Percentiles rank a stretch among this genome's conserved stretches.
These are phyloP conservation scores for Gracilaria domingensis DNA, from an alignment of 23 red algal species.

Conservation along the genomic window DNA sequence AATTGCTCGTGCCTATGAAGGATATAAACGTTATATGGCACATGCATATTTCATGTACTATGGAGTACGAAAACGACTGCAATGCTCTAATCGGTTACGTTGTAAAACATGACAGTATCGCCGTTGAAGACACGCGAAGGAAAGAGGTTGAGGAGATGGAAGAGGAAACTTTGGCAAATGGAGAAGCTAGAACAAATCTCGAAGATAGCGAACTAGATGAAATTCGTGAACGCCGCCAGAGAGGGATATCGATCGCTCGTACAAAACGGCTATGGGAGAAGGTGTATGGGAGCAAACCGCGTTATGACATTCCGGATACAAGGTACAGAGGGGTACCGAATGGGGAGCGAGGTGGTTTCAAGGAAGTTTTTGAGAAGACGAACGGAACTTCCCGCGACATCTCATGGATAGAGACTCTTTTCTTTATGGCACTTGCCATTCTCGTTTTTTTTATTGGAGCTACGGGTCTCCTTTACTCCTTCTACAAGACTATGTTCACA, in stretches of 20 bases:
- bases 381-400: constrained; percentile 64
- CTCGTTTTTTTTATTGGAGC: constrained; percentile 50
- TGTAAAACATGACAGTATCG: constrained; percentile 67
- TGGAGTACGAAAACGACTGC: constrained; percentile 69
- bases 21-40: constrained; percentile 87
- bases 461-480: constrained; percentile 13
- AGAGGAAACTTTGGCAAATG: constrained; percentile 17
- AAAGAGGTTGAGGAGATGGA: constrained; percentile 53
- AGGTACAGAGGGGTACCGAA: constrained; percentile 69
- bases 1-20: constrained; percentile 77
- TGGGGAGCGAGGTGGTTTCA: constrained; percentile 71
- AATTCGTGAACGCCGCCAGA: constrained; percentile 45
- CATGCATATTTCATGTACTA: constrained; percentile 65
- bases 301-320: constrained; percentile 76
- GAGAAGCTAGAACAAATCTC: constrained; percentile 16
- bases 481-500: constrained; percentile 61
- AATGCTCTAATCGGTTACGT: constrained; percentile 46
- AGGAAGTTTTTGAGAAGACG: constrained; percentile 57
- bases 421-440: constrained; percentile 53
- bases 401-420: constrained; percentile 59
- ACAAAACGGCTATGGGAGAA: constrained; percentile 68
- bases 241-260: constrained; percentile 43
- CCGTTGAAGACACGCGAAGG: constrained; percentile 52
- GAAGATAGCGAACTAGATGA: constrained; percentile 62
- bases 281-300: constrained; percentile 57